Evolutionary conservation across 2,329 filamentous ascomycete species (phyloP).

Genomic region (Coniochaeta sp.): DNA sequence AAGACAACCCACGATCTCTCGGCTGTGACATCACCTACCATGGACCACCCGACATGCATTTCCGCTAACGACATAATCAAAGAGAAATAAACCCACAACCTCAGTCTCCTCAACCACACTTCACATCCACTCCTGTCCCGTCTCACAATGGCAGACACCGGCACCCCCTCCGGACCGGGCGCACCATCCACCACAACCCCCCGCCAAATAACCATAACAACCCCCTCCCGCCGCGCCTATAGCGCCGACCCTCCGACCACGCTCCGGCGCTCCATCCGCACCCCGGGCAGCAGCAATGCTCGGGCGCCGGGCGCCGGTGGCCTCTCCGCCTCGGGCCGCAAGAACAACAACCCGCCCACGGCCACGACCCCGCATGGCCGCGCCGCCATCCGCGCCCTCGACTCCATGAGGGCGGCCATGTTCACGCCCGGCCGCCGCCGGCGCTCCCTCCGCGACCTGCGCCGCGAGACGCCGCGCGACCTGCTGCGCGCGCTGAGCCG

Average conservation of each 20-base stretch:
- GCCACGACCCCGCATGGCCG: constrained; percentile 50
- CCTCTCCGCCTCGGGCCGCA: constrained; percentile 37
- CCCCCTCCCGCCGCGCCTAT: constrained; percentile 23
- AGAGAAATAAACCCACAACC: too few relatives aligned
- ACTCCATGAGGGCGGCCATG: constrained; percentile 50
- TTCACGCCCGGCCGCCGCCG: constrained; percentile 55
- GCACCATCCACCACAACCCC: not conserved
- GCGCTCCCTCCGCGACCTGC: constrained; percentile 45
- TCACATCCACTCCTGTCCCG: not conserved
- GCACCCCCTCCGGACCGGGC: not conserved
- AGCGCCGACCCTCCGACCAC: constrained; percentile 32
- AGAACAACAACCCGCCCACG: constrained; percentile 30
- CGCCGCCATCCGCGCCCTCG: constrained; percentile 50
- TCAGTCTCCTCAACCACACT: too few relatives aligned
- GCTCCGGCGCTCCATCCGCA: constrained; percentile 26
- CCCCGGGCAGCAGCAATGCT: constrained; percentile 32
- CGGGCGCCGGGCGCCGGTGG: constrained; percentile 29
- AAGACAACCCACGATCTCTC: too few relatives aligned
- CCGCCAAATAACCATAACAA: constrained; percentile 7
- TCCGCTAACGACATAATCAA: too few relatives aligned
- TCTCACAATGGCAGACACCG: constrained; percentile 6
- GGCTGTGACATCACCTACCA: too few relatives aligned
- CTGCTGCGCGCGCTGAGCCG: constrained; percentile 46
- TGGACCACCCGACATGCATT: too few relatives aligned
- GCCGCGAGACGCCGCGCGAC: constrained; percentile 48